These are phyloP conservation scores for Pseudopithomyces maydicus DNA, from an alignment of 2,329 filamentous ascomycete species.

Conservation along the genomic window DNA sequence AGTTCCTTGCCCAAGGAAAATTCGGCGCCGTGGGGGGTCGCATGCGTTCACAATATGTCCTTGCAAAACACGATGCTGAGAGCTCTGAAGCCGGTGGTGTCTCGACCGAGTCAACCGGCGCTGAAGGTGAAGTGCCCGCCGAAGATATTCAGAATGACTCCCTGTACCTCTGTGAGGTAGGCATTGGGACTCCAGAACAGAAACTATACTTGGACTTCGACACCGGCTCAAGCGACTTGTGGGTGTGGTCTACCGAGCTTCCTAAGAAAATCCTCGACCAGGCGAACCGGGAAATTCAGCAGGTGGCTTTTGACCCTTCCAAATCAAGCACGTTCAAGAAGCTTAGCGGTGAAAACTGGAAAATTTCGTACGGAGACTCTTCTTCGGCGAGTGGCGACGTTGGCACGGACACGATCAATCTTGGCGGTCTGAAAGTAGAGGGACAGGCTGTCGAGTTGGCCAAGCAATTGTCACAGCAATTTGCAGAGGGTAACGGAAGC, in stretches of 20 bases:
- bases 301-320: constrained; percentile 59
- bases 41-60: constrained; percentile 25
- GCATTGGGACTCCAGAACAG: constrained; percentile 63
- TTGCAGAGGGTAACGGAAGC: constrained; percentile 55
- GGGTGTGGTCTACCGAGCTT: constrained; percentile 42
- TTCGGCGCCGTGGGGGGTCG: constrained; percentile 26
- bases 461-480: constrained; percentile 58
- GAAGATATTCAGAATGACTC: constrained; percentile 33
- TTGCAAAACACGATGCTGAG: constrained; percentile 17
- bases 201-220: constrained; percentile 69
- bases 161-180: constrained; percentile 57
- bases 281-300: constrained; percentile 54
- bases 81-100: constrained; percentile 1
- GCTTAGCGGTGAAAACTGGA: constrained; percentile 58
- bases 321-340: constrained; percentile 41
- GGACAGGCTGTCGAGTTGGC: constrained; percentile 69
- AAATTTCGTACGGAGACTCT: constrained; percentile 67
- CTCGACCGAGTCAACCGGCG: background rate
- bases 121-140: constrained; percentile 22
- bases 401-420: constrained; percentile 64
- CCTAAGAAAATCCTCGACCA: constrained; percentile 39
- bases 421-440: constrained; percentile 63
- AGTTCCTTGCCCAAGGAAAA: constrained; percentile 25
- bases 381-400: constrained; percentile 66
- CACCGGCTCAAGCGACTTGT: constrained; percentile 70